Base-by-base conservation (phyloP, 2,329 filamentous ascomycete species). In the Nothophoma quercina region DNA sequence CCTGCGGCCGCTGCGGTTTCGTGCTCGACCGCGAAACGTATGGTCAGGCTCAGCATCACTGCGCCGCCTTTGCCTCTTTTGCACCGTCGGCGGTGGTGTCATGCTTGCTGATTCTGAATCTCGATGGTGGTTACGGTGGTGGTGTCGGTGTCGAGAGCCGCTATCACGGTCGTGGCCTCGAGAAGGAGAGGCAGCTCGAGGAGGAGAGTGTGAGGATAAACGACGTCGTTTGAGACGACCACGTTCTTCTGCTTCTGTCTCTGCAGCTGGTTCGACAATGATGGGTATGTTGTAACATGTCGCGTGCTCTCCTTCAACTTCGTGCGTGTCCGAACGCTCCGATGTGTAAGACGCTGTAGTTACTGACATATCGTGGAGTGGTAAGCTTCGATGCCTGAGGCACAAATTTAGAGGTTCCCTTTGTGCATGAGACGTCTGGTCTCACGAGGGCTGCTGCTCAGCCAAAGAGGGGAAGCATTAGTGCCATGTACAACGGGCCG, bases 21-120 rank as follows among this genome's bases (percentile, higher is more conserved):
- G 56, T 33, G 57, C 61, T 7, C 71, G 60, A 1, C 71, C 71
- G 13, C 71, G 60, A 33, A 72, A 64, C 3, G 66, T 73, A 45
- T 73, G 71, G 33, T 74, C 71, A 7, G 63, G 65, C 49, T 71
- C 68, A 3, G 69, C 70, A 29, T 74, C 71, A 52, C 70, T 73
- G 12, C 71, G 56, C 21, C 71, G 58, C 7, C 71, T 51, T 22
- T 58, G 61, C 51, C 68, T 72, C 56, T 64, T 66, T 41, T 60
- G 58, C 8, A 18, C 38, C 5, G 52, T 25, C 19, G 56, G 56
- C 1, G 65, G 64, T 9, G 67, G 65, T 5, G 68, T 59, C 21
- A 67, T 58, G 35, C 60, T 63, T 2, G 63, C 43, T 9, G 67
- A 63, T 7, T 69, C 70, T 0, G 62, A 67, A 2, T 60, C 57